Conservation (phyloP, 176 grass and related monocot genomes). For the Otatea glauca region DNA sequence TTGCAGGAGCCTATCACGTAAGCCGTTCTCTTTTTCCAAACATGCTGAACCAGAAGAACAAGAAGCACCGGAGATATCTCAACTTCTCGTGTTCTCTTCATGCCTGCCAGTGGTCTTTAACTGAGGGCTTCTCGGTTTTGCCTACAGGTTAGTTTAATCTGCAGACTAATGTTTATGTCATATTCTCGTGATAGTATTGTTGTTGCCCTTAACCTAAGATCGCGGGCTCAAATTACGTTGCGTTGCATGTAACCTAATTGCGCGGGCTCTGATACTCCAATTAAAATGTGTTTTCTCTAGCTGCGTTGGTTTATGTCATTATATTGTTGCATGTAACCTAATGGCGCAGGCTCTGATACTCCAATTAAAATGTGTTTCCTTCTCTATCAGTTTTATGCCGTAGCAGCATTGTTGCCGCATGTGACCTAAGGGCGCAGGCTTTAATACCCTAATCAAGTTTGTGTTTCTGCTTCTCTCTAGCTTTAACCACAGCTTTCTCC, state of each 20-base stretch:
- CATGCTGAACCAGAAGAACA: slow-evolving; percentile 5
- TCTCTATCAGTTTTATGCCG: neutral
- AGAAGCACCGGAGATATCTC: neutral
- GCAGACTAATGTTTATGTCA: neutral
- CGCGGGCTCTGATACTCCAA: neutral
- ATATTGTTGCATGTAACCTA: neutral
- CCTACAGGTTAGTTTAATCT: slow-evolving; percentile 8
- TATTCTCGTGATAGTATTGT: neutral
- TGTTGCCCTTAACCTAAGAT: neutral
- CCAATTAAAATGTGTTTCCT: neutral
- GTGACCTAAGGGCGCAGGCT: neutral
- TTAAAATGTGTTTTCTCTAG: neutral
- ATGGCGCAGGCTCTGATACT: neutral
- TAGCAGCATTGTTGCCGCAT: neutral
- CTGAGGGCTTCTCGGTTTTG: neutral
- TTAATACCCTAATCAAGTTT: neutral
- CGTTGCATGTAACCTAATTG: neutral
- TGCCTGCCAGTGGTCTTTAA: neutral
- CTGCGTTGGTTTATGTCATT: neutral
- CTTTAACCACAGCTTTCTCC: neutral
- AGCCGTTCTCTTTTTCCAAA: neutral
- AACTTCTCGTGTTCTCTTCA: neutral
- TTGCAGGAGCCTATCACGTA: neutral
- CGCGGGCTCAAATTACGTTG: neutral
- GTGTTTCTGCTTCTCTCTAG: neutral